These are phyloP conservation scores for Hypoxylon sp. DNA, from an alignment of 2,329 filamentous ascomycete genomes.

Conservation along the genomic window DNA sequence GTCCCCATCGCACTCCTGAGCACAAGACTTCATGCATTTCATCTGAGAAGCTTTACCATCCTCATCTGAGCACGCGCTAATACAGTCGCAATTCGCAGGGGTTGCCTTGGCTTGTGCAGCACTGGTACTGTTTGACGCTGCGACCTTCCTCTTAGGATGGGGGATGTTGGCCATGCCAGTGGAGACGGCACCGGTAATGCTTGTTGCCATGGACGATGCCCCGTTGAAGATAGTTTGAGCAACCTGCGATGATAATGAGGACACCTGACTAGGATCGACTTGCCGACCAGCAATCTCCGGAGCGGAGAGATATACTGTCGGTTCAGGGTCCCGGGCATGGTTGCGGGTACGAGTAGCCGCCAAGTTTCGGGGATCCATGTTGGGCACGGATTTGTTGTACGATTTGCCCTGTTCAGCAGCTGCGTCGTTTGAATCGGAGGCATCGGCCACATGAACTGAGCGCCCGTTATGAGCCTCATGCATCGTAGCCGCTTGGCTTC, in stretches of 20 bases:
- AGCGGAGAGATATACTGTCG: conserved; percentile 10
- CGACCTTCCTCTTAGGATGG: background rate
- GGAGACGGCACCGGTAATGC: background rate
- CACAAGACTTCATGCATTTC: conserved; percentile 36
- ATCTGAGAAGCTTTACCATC: conserved; percentile 28
- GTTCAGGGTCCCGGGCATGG: conserved; percentile 2
- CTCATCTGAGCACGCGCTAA: conserved; percentile 22
- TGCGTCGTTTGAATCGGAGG: background rate
- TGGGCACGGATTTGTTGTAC: background rate
- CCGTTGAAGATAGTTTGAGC: conserved; percentile 8
- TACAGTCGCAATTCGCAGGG: conserved; percentile 37
- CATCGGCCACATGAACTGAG: conserved; percentile 4
- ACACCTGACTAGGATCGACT: background rate
- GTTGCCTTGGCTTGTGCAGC: background rate
- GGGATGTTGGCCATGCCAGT: background rate
- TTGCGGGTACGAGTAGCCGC: background rate
- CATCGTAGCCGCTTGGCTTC: conserved; percentile 2
- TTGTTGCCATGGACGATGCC: conserved; percentile 1
- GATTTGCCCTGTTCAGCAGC: background rate
- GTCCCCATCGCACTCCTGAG: conserved; percentile 25
- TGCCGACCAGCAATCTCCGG: conserved; percentile 22
- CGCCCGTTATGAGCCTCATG: background rate
- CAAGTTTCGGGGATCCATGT: background rate
- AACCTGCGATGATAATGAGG: background rate
- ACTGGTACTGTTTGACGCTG: background rate